Conservation (phyloP, 1,284 basidiomycete species). For the Ustilago lituana region DNA sequence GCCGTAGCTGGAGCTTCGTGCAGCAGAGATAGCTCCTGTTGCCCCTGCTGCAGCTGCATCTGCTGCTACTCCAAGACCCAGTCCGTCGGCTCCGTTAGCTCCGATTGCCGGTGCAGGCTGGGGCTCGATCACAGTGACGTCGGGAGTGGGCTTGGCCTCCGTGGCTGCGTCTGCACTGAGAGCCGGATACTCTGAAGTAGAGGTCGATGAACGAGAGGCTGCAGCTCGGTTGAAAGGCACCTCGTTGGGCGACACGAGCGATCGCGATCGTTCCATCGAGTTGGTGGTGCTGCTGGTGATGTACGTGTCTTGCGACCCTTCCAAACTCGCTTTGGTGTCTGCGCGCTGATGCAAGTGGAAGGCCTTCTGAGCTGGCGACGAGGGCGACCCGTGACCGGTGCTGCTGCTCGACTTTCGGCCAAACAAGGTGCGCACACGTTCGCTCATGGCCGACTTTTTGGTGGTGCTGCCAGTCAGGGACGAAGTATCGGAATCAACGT, state of each 20-base stretch:
- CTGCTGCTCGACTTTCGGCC: constrained; percentile 45
- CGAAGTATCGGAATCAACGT: constrained; percentile 14
- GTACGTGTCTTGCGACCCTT: constrained; percentile 34
- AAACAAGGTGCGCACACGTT: constrained; percentile 45
- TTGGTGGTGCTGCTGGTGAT: constrained; percentile 40
- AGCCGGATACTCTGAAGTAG: constrained; percentile 28
- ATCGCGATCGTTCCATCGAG: constrained; percentile 30
- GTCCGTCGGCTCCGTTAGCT: constrained; percentile 7
- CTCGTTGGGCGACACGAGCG: constrained; percentile 28
- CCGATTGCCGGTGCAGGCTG: not conserved
- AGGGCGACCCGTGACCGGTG: constrained; percentile 23
- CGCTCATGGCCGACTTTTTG: constrained; percentile 39
- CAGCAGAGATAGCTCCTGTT: constrained; percentile 7
- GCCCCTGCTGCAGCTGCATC: constrained; percentile 12
- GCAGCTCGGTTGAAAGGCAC: constrained; percentile 14
- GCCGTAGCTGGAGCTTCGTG: constrained; percentile 22
- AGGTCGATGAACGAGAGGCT: constrained; percentile 35
- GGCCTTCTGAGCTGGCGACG: constrained; percentile 19
- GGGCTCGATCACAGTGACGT: constrained; percentile 29
- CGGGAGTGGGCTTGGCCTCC: constrained; percentile 21
- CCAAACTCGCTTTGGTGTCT: constrained; percentile 33
- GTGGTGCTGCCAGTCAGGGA: constrained; percentile 14
- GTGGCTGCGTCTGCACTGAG: constrained; percentile 10
- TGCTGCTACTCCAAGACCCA: constrained; percentile 14
- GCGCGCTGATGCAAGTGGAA: constrained; percentile 15